Percentiles rank a stretch among this genome's conserved stretches.
Evolutionary conservation across 352 stramenopile species (phyloP).

Genomic region (Globisporangium emineosum): DNA sequence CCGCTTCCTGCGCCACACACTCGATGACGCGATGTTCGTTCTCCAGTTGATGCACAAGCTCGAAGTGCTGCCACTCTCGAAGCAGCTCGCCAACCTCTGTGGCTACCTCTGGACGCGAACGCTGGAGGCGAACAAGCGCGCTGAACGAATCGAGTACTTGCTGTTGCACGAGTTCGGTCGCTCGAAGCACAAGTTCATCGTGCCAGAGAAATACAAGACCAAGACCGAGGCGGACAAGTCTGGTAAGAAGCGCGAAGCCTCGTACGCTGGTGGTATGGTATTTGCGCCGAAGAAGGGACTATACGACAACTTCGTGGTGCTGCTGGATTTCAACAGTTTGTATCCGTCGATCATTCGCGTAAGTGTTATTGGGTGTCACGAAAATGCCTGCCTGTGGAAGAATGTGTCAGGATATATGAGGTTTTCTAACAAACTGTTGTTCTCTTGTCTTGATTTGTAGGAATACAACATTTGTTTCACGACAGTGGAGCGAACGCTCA

Average conservation of each 20-base stretch:
- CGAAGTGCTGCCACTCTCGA: conserved; percentile 97
- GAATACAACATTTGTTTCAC: conserved; percentile 99
- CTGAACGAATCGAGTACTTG: conserved; percentile 99
- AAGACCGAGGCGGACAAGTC: conserved; percentile 60
- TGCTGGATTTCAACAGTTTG: conserved; percentile 99
- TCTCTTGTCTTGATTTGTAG: conserved; percentile 37
- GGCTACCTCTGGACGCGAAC: conserved; percentile 98
- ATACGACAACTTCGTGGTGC: conserved; percentile 99
- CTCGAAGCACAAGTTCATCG: conserved; percentile 96
- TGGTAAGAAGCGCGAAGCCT: conserved; percentile 74
- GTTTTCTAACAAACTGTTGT: neutral
- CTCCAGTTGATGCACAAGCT: conserved; percentile 97
- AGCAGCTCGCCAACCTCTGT: conserved; percentile 98
- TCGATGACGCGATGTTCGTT: conserved; percentile 96
- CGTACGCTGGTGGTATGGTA: conserved; percentile 99
- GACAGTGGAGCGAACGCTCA: conserved; percentile 91
- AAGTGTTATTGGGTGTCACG: conserved; percentile 13
- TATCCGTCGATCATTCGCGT: conserved; percentile 99
- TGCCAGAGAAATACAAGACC: conserved; percentile 93
- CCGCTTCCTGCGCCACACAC: conserved; percentile 92
- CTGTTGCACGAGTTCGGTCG: conserved; percentile 98
- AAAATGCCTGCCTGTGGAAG: too few relatives aligned
- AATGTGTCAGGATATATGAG: neutral
- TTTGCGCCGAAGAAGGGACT: conserved; percentile 99
- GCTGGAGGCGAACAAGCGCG: conserved; percentile 95